phyloP scores from a whole-genome alignment of 2,329 filamentous ascomycete genomes.

The Diaporthe batatas region DNA sequence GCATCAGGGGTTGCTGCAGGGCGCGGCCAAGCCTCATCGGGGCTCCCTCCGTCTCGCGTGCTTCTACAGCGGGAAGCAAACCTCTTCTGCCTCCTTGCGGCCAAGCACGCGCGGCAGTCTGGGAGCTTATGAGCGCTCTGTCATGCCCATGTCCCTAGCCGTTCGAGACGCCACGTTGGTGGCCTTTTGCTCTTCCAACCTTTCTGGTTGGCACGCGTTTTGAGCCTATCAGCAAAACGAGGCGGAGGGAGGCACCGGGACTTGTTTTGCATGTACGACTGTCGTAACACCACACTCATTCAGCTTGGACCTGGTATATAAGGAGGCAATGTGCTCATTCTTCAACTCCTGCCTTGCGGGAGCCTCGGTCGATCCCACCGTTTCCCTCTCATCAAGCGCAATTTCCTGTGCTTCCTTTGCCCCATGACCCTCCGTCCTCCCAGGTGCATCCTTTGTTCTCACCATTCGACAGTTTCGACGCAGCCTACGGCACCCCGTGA shows the following conservation, averaged over 20 bases:
- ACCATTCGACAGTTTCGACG: constrained; percentile 17
- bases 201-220: constrained; percentile 28
- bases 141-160: neutral
- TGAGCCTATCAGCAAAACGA: constrained; percentile 34
- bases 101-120: constrained; percentile 12
- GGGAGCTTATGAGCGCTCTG: neutral
- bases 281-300: neutral
- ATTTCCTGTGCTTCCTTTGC: neutral
- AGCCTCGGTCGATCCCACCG: constrained; percentile 6
- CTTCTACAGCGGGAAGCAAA: neutral
- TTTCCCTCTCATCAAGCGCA: constrained; percentile 1
- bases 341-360: neutral
- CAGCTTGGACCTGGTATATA: constrained; percentile 32
- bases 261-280: constrained; percentile 7
- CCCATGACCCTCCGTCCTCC: constrained; percentile 39
- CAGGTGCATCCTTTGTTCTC: constrained; percentile 27
- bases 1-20: constrained; percentile 13
- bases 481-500: neutral
- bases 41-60: neutral
- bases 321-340: constrained; percentile 36
- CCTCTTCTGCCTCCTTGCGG: neutral
- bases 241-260: neutral
- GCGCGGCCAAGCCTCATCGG: neutral
- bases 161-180: constrained; percentile 9
- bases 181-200: neutral